phyloP scores from a whole-genome alignment of 768 basidiomycete genomes.

The Pisolithus tinctorius region DNA sequence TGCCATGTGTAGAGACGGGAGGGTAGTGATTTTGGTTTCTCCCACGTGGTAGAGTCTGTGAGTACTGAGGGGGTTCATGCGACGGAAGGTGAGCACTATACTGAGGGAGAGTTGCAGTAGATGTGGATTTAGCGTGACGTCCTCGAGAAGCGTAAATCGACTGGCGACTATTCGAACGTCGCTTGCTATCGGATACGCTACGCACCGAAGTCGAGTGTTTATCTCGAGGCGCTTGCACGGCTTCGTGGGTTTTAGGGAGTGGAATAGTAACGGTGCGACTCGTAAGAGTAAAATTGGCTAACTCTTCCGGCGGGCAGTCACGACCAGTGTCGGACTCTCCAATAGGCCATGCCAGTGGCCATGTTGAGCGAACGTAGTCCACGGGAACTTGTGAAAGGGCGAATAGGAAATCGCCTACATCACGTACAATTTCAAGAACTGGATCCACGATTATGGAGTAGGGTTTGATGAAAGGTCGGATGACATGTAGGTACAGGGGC shows the following conservation, averaged over 20 bases:
- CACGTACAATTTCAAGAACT: slow-evolving; percentile 50
- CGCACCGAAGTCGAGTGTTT: slow-evolving; percentile 10
- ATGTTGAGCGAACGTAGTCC: slow-evolving; percentile 27
- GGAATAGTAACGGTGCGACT: slow-evolving; percentile 10
- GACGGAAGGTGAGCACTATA: slow-evolving; percentile 17
- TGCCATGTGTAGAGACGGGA: slow-evolving; percentile 41
- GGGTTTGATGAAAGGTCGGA: slow-evolving; percentile 74
- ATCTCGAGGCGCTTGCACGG: slow-evolving; percentile 1
- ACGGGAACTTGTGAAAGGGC: slow-evolving; percentile 35
- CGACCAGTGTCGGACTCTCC: slow-evolving; percentile 8
- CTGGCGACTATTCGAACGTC: neutral
- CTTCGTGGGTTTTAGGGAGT: slow-evolving; percentile 4
- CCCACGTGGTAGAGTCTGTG: slow-evolving; percentile 13
- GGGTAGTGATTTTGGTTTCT: slow-evolving; percentile 56
- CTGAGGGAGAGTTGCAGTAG: slow-evolving; percentile 16
- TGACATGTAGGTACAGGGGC: slow-evolving; percentile 73
- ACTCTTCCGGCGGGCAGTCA: slow-evolving; percentile 2
- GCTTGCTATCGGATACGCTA: slow-evolving; percentile 14
- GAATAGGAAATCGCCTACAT: slow-evolving; percentile 58
- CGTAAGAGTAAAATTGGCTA: slow-evolving; percentile 1
- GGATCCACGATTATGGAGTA: slow-evolving; percentile 63
- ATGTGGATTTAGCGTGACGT: slow-evolving; percentile 11
- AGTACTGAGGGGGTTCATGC: slow-evolving; percentile 17
- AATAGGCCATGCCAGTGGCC: slow-evolving; percentile 19
- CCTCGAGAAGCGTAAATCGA: slow-evolving; percentile 4